These are phyloP conservation scores for Pleurotus pulmonarius DNA, from an alignment of 768 basidiomycete genomes.

Conservation along the genomic window DNA sequence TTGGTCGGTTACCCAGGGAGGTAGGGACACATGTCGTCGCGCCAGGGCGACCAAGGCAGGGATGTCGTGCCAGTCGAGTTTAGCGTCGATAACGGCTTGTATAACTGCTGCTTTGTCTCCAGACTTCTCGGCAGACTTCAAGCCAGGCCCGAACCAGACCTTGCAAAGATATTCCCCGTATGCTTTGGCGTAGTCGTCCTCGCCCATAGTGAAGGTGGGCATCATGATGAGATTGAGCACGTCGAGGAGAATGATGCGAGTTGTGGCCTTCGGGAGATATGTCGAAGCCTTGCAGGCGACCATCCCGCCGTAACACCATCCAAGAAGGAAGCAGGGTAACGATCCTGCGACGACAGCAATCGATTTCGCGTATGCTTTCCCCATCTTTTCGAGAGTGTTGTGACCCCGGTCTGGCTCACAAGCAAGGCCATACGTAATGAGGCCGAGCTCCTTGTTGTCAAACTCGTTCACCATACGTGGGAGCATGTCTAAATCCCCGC, in stretches of 20 bases:
- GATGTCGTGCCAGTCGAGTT: conserved; percentile 10
- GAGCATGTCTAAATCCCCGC: background rate
- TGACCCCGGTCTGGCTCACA: background rate
- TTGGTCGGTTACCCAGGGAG: background rate
- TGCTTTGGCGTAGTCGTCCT: background rate
- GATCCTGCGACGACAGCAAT: conserved; percentile 5
- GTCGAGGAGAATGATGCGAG: conserved; percentile 2
- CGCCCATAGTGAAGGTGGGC: background rate
- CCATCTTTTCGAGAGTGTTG: background rate
- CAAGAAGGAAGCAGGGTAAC: conserved; percentile 8
- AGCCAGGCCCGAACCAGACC: background rate
- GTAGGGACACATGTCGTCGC: background rate
- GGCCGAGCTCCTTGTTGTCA: conserved; percentile 5
- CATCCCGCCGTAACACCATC: conserved; percentile 8
- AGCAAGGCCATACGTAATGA: background rate
- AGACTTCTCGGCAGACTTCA: background rate
- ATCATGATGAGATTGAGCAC: conserved; percentile 2
- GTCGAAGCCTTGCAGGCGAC: conserved; percentile 1
- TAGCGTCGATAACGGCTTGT: background rate
- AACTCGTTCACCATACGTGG: conserved; percentile 6
- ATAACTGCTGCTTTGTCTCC: background rate
- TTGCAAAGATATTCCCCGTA: background rate
- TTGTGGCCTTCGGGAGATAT: conserved; percentile 1
- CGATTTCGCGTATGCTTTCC: conserved; percentile 2
- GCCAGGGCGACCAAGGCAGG: background rate